Evolutionary conservation across 23 red algal species (phyloP).

Genomic region (Gracilaria domingensis): DNA sequence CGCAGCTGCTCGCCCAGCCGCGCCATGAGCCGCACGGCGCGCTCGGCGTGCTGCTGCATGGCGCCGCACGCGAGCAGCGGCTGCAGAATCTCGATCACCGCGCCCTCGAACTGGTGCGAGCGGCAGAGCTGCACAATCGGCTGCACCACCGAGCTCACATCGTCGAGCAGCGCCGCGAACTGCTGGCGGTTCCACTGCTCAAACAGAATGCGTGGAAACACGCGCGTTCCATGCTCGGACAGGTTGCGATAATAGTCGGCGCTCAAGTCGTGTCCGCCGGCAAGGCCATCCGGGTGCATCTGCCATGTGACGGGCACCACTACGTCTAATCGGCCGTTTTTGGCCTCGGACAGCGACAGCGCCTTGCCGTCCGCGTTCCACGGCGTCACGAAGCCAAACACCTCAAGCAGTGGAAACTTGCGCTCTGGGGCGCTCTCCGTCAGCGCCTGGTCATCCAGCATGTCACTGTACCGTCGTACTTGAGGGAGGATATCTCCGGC

Average conservation of each 20-base stretch:
- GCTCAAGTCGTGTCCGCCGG: slow-evolving; percentile 41
- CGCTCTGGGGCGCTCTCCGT: background rate
- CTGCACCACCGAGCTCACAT: background rate
- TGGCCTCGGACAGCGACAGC: slow-evolving; percentile 35
- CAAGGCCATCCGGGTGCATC: slow-evolving; percentile 37
- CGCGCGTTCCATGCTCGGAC: slow-evolving; percentile 16
- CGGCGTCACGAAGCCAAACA: slow-evolving; percentile 56
- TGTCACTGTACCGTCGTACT: slow-evolving; percentile 10
- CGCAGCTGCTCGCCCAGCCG: background rate
- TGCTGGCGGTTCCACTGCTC: slow-evolving; percentile 32
- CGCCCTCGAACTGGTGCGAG: slow-evolving; percentile 19
- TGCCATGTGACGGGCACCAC: slow-evolving; percentile 43
- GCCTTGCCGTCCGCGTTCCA: slow-evolving; percentile 36
- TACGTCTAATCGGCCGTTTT: slow-evolving; percentile 28
- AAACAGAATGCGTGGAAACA: slow-evolving; percentile 54
- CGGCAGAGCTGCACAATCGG: background rate
- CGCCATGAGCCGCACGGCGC: background rate
- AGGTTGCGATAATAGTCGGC: slow-evolving; percentile 10
- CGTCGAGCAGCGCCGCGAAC: background rate
- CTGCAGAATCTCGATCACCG: slow-evolving; percentile 42
- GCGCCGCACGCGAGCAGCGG: background rate
- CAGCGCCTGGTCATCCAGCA: background rate
- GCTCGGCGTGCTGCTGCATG: background rate
- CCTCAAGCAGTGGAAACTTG: slow-evolving; percentile 26
- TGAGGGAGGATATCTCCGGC: slow-evolving; percentile 13